Base-by-base conservation (phyloP, 2,329 filamentous ascomycete genomes). In the Xylaria sp. region DNA sequence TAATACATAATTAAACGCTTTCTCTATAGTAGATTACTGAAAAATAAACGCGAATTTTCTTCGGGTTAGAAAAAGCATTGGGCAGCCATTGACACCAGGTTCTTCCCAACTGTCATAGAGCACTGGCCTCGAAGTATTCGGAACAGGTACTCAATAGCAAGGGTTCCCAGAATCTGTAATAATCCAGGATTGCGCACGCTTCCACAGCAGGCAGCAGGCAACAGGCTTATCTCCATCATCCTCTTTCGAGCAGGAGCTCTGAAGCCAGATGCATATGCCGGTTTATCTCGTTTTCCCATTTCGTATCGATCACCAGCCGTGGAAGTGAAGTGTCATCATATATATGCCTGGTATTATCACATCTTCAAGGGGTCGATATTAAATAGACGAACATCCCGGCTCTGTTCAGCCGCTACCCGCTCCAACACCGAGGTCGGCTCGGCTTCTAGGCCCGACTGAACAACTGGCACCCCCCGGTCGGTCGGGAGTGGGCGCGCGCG, bases 361-460 rank as follows among this genome's bases (percentile, higher is more conserved):
- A 3, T 56, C 33, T 38, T 20, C 31, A 20, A 26, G 9, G 9
- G 17, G 28, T n/a, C 17, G 53, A 56, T 56, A 56, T 56, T 7
- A 56, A 36, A 38, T 6, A 36, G 53, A 17, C 53, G 31, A 28
- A 46, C 11, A 44, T 10, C 28, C 48, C 64, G 58, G 66, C 53
- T 59, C 51, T 65, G 28, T 10, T 28, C 63, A 62, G 51, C 57
- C 59, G 59, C 59, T 2, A 63, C 59, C 59, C 65, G 65, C 59
- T 46, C 59, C 9, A 44, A 23, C n/a, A 51, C 62, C 62, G 53
- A 66, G 2, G 44, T 62, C 67, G 63, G 59, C 54, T 66, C 67
- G 67, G 67, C 48, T 66, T 49, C 53, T 15, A 69, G 67, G 67
- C 59, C 67, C 67, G 67, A 66, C 56, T 57, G 40, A 46, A 59